Evolutionary conservation across 2,329 filamentous ascomycete species (phyloP), one percentile per base, ranked within the genome.

Genomic region (Phoma sp.): DNA sequence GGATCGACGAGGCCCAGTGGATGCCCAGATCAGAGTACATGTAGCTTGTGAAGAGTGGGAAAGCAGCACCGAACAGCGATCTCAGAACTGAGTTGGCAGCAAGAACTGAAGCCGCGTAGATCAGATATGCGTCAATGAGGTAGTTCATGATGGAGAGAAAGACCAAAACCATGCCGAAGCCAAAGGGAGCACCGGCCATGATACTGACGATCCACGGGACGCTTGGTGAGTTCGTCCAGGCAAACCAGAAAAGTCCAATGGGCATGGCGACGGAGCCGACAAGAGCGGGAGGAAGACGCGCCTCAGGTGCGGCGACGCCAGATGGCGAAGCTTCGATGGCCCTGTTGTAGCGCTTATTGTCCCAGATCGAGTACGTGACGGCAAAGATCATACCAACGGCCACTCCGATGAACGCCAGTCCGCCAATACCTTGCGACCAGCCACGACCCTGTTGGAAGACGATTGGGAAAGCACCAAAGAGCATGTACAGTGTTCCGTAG

Each of bases 231-330:
- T 73, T 72, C 1, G 69, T 71, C 70, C 70, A 73, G 1, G 64
- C 68, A 40, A 73, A 69, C 66, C 66, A 70, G 55, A 72, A 71
- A 1, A 72, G 62, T 7, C 68, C 68, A 25, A 64, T 59, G 4
- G 87, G 87, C 9, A 90, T 75, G 3, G 82, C 74, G 14, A 87
- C 63, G 11, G 82, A 82, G 5, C 86, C 88, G 32, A 89, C 65
- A 60, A 89, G 80, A 29, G 81, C 80, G 1, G 82, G 79, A 0
- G 82, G 81, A 1, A 91, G 78, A n/a, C 88, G 81, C 7, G 84
- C 80, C 73, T 90, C 88, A 0, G 87, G 84, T 0, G 47, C 33
- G 18, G 52, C 52, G n/a, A 55, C 30, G 22, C 52, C 52, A 22
- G 47, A 47, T n/a, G 42, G 42, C 4, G 52, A 55, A 4, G 24